Evolutionary conservation across 345 rosid genomes (phyloP), one percentile per base, ranked within the genome.

Genomic region (Arabidopsis suecica): DNA sequence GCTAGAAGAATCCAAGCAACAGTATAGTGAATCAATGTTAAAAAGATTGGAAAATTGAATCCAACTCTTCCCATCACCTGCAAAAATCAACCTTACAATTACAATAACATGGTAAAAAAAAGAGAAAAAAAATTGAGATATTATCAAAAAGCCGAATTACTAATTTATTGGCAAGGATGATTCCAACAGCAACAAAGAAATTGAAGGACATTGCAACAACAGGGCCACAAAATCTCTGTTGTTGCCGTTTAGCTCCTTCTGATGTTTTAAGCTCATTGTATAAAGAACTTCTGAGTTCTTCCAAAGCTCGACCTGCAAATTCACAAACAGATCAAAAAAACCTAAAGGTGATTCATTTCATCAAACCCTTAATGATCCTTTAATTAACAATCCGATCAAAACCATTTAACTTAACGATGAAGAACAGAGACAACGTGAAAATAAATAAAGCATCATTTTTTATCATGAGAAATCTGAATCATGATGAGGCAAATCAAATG

Each of bases 31-130:
- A 95, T 87, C 67, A 95, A 76, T 36, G 97, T 95, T 40, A 92
- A 86, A 76, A 88, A 87, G 37, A 89, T 92, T 64, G 98, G 99
- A 73, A 78, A 92, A 68, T 85, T 89, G 84, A 95, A 95, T 34
- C 97, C 97, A 40, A 87, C 85, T 79, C 67, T 82, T 74, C 87
- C 92, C 97, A 95, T 90, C 53, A 95, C 93, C 99, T 94, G 81
- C 61, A 74, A 3, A 68, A 61, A 44, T 4, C 41, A 30, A 51
- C 53, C 57, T 8, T 5, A 55, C 30, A 63, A 13, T 50, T 18
- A 49, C 32, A 56, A 36, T 11, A 7, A 33, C 12, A 75, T 9
- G 9, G 7, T 4, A 57, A 10, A 8, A 37, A 14, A 11, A 3
- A 20, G n/a, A 20, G 0, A 18, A 28, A 69, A 33, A 12, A 42